Percentiles rank a stretch among this genome's conserved stretches.
Evolutionary conservation across 805 yeast genomes (phyloP).

Genomic region (Crinitomyces ghanaensis): DNA sequence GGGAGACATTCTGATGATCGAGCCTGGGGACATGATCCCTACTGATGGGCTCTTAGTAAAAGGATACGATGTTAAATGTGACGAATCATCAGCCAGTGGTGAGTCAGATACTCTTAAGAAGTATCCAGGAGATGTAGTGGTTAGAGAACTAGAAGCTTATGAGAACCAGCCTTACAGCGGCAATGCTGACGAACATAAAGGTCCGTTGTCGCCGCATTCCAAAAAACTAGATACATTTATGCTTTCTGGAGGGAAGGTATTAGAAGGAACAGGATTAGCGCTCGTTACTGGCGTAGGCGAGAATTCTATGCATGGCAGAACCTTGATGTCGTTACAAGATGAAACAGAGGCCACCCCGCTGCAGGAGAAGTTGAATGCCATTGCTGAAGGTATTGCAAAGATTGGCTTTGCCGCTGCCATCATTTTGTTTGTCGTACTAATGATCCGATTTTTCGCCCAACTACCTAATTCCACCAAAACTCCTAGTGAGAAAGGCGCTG

Average conservation of each 20-base stretch:
- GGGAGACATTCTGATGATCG: constrained; percentile 73
- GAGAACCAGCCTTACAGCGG: constrained; percentile 12
- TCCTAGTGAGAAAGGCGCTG: constrained; percentile 70
- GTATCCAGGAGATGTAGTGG: constrained; percentile 37
- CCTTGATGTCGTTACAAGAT: constrained; percentile 65
- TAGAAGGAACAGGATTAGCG: constrained; percentile 79
- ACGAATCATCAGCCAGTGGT: constrained; percentile 89
- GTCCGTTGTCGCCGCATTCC: constrained; percentile 19
- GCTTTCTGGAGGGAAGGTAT: constrained; percentile 81
- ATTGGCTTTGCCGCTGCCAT: constrained; percentile 82
- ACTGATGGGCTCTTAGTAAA: constrained; percentile 69
- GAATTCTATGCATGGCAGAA: constrained; percentile 83
- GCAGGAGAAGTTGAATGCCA: constrained; percentile 64
- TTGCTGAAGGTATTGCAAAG: constrained; percentile 92
- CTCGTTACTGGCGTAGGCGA: constrained; percentile 84
- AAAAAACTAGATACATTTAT: constrained; percentile 63
- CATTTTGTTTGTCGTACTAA: constrained; percentile 66
- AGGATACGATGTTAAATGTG: constrained; percentile 70
- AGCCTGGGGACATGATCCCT: constrained; percentile 91
- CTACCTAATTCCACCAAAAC: constrained; percentile 39
- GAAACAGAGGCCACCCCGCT: constrained; percentile 83
- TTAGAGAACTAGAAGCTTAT: constrained; percentile 22
- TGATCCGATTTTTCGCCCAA: constrained; percentile 59
- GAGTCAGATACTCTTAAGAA: constrained; percentile 80
- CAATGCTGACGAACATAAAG: constrained; percentile 20